Percentiles rank a stretch among this genome's conserved stretches.
These are phyloP conservation scores for Teunomyces cretensis DNA, from an alignment of 805 yeast species.

Conservation along the genomic window DNA sequence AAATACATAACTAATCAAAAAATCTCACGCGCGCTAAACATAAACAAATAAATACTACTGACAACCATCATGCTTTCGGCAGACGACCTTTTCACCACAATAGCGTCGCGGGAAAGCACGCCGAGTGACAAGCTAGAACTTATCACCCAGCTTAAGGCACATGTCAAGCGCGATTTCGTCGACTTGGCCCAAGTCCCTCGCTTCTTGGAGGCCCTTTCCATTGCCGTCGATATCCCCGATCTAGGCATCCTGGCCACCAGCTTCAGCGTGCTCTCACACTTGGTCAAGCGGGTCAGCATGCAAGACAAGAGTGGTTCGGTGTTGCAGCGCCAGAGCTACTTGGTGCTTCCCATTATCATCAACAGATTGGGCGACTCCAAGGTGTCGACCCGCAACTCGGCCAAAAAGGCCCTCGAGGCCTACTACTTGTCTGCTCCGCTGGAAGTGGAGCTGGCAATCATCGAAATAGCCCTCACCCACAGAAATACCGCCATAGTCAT, in stretches of 20 bases:
- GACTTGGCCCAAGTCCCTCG: conserved; percentile 48
- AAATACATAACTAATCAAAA: background rate
- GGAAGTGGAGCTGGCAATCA: conserved; percentile 46
- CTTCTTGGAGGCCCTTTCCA: conserved; percentile 50
- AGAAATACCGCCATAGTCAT: conserved; percentile 36
- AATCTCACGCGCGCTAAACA: conserved; percentile 3
- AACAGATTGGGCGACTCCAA: conserved; percentile 45
- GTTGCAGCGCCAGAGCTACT: conserved; percentile 40
- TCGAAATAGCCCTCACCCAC: conserved; percentile 43
- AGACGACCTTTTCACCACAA: conserved; percentile 17
- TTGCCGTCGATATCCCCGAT: conserved; percentile 43
- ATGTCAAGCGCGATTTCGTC: conserved; percentile 55
- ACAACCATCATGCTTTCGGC: conserved; percentile 11
- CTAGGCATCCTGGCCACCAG: conserved; percentile 39
- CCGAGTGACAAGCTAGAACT: conserved; percentile 16
- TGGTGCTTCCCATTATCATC: conserved; percentile 53
- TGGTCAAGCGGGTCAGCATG: conserved; percentile 57
- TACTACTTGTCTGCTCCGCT: conserved; percentile 55
- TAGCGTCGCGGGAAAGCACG: conserved; percentile 14
- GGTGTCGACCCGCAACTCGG: conserved; percentile 36
- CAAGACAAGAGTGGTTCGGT: conserved; percentile 47
- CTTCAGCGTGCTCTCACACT: conserved; percentile 54
- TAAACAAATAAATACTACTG: background rate
- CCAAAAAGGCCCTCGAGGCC: conserved; percentile 51
- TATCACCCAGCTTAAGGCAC: conserved; percentile 45